Conservation (phyloP, 1,284 basidiomycete species). For the Cystobasidium sp. region DNA sequence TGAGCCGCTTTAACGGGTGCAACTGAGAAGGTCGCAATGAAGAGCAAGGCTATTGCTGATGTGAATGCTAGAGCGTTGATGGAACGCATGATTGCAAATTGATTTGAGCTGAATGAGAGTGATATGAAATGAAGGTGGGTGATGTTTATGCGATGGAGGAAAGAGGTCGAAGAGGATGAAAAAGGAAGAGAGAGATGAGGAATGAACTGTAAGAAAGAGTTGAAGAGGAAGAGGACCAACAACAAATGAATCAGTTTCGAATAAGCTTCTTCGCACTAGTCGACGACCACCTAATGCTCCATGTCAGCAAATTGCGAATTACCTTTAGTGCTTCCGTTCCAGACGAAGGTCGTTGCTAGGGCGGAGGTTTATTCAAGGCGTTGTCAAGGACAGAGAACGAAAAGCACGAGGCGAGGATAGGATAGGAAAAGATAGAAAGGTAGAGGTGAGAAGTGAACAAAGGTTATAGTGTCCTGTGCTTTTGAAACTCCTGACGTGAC, state of each 20-base stretch:
- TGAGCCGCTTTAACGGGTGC: conserved; percentile 4
- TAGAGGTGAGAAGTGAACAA: too few relatives aligned
- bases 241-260: not conserved
- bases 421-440: too few relatives aligned
- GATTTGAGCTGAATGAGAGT: not conserved
- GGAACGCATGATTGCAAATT: not conserved
- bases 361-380: too few relatives aligned
- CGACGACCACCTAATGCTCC: not conserved
- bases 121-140: not conserved
- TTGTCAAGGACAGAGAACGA: too few relatives aligned
- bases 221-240: not conserved
- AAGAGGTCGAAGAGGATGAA: too few relatives aligned
- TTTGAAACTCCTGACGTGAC: too few relatives aligned
- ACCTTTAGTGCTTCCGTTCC: not conserved
- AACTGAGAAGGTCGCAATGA: not conserved
- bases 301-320: not conserved
- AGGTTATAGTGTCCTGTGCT: too few relatives aligned
- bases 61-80: not conserved
- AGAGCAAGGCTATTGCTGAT: not conserved
- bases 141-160: not conserved
- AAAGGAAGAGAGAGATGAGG: not conserved
- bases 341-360: not conserved
- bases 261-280: not conserved
- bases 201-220: not conserved
- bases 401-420: too few relatives aligned